Percentiles rank a stretch among this genome's conserved stretches.
These are phyloP conservation scores for Talaromyces borbonicus DNA, from an alignment of 495 filamentous ascomycete genomes.

Conservation along the genomic window DNA sequence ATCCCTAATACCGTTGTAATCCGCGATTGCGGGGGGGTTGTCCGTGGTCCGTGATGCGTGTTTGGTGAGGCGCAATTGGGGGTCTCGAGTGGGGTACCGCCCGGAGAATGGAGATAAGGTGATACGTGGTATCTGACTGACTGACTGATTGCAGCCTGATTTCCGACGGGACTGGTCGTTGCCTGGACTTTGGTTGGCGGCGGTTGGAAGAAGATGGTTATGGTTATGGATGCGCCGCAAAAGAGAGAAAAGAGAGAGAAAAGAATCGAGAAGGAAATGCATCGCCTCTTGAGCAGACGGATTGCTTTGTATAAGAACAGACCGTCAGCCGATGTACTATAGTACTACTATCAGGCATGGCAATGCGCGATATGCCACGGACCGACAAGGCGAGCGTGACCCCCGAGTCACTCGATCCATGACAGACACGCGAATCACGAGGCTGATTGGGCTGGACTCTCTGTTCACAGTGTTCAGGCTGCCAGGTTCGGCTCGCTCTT, in stretches of 20 bases:
- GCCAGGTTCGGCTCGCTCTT: neutral
- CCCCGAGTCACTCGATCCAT: slow-evolving; percentile 1
- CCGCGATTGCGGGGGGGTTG: neutral
- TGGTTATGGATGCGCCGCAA: too few species aligned
- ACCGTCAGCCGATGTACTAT: too few species aligned
- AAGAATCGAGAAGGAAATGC: neutral
- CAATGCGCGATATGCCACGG: too few species aligned
- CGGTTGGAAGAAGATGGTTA: too few species aligned
- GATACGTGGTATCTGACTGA: too few species aligned
- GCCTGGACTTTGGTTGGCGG: too few species aligned
- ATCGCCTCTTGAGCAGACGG: too few species aligned
- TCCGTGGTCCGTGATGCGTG: slow-evolving; percentile 1
- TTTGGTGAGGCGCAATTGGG: slow-evolving; percentile 7
- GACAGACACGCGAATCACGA: slow-evolving; percentile 1
- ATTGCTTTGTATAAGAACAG: too few species aligned
- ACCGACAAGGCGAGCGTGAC: too few species aligned
- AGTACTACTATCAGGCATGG: too few species aligned
- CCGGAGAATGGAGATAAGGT: slow-evolving; percentile 1
- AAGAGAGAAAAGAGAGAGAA: neutral
- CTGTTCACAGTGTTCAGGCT: neutral
- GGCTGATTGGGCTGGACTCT: slow-evolving; percentile 4
- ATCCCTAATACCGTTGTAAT: too few species aligned
- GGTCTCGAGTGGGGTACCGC: slow-evolving; percentile 8
- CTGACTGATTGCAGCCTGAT: neutral
- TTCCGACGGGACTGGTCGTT: too few species aligned